Evolutionary conservation across 805 yeast species (phyloP), one percentile per base, ranked within the genome.

Genomic region (Millerozyma miso): DNA sequence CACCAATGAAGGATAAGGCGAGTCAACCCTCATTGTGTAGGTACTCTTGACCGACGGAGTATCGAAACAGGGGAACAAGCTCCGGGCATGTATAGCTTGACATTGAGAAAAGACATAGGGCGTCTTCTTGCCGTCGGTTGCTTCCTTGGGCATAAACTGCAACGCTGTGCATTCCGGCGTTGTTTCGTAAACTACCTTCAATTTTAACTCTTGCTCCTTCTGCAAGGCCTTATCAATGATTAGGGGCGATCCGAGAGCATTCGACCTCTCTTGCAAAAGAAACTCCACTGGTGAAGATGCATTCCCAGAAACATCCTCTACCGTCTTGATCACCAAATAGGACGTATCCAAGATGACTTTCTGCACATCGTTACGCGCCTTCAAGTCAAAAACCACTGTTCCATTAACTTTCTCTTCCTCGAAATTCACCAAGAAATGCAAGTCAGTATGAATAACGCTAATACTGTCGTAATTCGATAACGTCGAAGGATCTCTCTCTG

Each of bases 41-140:
- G 82, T 71, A 1, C 89, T 75, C 60, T 89, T 89, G 23, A 88
- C 74, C 0, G 91, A 75, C 1, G 97, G 96, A 0, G 97, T 88
- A 62, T 89, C 97, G 58, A 89, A 89, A 54, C 88, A 85, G 6
- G 97, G 97, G 67, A 85, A 83, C 56, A 88, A 72, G 13, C 91
- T 78, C 55, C 97, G 76, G 4, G 96, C 93, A 57, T 89, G 96
- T 49, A 86, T 88, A 31, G 96, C 89, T 67, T 89, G 95, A 58
- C 95, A 79, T 65, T 89, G 97, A 8, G 96, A 87, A 61, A 88
- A 89, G 44, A 89, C 71, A 60, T 79, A 84, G 1, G 88, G 88
- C 19, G 72, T 71, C 34, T 74, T 76, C 47, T 81, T 77, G 14
- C 90, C 95, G 38, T 81, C 81, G 6, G 95, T 85, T 52, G 82